Conservation (phyloP, 176 grass and related monocot species). For the Phoenix roebelenii region DNA sequence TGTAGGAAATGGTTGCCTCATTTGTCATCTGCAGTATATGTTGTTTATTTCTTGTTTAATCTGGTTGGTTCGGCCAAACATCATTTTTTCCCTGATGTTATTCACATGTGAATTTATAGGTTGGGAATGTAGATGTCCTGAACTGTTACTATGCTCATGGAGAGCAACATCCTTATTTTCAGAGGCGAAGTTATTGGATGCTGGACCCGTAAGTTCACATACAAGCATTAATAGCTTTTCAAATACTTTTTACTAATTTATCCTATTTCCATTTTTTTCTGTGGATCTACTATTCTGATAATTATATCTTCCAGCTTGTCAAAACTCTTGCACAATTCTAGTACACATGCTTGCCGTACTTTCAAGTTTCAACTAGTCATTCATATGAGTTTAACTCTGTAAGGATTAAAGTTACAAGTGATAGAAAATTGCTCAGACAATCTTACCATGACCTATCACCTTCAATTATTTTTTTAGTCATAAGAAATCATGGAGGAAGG, state of each 20-base stretch:
- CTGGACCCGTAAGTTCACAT: conserved; percentile 67
- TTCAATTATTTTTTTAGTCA: too few species aligned
- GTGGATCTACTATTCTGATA: too few species aligned
- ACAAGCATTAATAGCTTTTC: not conserved
- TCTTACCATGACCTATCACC: too few species aligned
- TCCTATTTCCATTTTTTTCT: not conserved
- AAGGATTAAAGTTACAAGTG: too few species aligned
- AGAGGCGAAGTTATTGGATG: conserved; percentile 94
- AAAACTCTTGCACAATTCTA: too few species aligned
- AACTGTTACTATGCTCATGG: conserved; percentile 98
- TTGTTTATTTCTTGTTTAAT: not conserved
- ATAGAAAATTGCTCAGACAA: too few species aligned
- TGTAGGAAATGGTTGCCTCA: too few species aligned
- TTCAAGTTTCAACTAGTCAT: too few species aligned
- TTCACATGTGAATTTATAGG: conserved; percentile 39
- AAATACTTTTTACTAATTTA: not conserved
- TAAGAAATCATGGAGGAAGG: too few species aligned
- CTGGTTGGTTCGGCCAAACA: conserved; percentile 2
- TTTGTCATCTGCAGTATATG: not conserved
- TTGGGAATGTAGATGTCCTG: conserved; percentile 82
- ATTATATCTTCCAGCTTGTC: too few species aligned
- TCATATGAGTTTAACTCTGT: too few species aligned
- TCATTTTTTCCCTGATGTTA: conserved; percentile 4
- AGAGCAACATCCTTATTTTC: conserved; percentile 83
- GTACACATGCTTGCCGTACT: too few species aligned